These are phyloP conservation scores for Liriodendron chinense DNA, from an alignment of 164 flowering plant species.

Conservation along the genomic window DNA sequence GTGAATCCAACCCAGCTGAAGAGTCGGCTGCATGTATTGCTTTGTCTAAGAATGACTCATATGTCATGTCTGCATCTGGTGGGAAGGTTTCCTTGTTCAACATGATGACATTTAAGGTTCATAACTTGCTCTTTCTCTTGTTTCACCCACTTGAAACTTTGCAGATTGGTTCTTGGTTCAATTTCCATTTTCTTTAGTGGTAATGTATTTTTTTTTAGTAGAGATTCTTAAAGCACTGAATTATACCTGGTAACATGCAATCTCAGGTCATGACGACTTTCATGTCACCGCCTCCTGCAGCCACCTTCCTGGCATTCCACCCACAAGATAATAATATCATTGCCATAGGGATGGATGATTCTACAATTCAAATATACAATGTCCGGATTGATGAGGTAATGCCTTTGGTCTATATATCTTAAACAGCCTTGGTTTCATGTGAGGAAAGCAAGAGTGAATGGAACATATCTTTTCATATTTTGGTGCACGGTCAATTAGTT, in stretches of 20 bases:
- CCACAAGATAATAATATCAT: constrained; percentile 79
- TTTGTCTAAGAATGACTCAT: constrained; percentile 59
- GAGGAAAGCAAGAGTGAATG: background rate
- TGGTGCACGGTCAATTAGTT: no score
- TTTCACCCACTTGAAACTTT: background rate
- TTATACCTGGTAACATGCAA: background rate
- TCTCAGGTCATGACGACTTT: constrained; percentile 69
- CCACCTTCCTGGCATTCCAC: constrained; percentile 70
- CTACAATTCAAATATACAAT: constrained; percentile 69
- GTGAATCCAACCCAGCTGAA: constrained; percentile 43
- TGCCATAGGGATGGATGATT: constrained; percentile 79
- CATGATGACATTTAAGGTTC: constrained; percentile 77
- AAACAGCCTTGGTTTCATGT: no score
- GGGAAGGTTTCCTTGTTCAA: constrained; percentile 66
- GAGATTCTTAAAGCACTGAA: constrained; percentile 1
- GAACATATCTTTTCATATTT: no score
- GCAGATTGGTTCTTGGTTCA: background rate
- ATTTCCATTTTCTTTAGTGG: background rate
- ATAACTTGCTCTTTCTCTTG: background rate
- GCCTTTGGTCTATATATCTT: background rate
- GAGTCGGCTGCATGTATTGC: constrained; percentile 71
- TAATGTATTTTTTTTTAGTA: background rate
- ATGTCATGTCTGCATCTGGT: constrained; percentile 68
- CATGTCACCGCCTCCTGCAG: constrained; percentile 83
- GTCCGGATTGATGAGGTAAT: constrained; percentile 68